Evolutionary conservation across 345 rosid genomes (phyloP), one percentile per base, ranked within the genome.

Genomic region (Trapa incisa): DNA sequence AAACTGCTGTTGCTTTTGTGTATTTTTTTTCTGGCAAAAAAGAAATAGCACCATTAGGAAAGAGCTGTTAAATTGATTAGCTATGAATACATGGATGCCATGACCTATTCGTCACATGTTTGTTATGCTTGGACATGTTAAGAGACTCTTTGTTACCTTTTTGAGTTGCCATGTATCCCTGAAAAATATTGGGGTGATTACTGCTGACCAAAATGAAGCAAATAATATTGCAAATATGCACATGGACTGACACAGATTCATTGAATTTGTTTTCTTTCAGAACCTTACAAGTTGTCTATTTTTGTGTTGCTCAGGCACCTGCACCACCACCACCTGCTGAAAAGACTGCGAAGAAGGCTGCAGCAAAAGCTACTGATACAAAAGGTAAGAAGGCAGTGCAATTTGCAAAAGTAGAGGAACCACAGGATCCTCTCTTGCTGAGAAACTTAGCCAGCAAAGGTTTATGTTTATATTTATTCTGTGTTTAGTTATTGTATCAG

Each of bases 401-500:
- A 72, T 74, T 58, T n/a, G 71, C 65, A 33, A 76, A 70, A 61
- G 75, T 70, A 61, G 74, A 74, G 67, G 79, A 66, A 61, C 73
- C 68, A 54, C 69, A 76, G 57, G 87, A 83, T 75, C 80, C 87
- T 22, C 87, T 22, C 71, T 71, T 42, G 78, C 81, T 12, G 81
- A 76, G 78, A 83, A 83, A 70, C 84, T 80, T 67, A 75, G 70
- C 65, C 84, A 80, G 56, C 87, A 80, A 75, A 76, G 84, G 87
- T 83, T 38, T 43, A 5, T 38, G 17, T 42, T 33, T 13, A 37
- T 36, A 12, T 68, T 52, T 37, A 16, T 41, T 6, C 33, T 4
- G 43, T 14, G 22, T 33, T 58, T 6, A 7, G 48, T 45, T 45
- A 45, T 45, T 1, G 10, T 4, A 13, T 11, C 11, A 45, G 12